Conservation (phyloP, 2,329 filamentous ascomycete species). For the Colletotrichum brevisporum region DNA sequence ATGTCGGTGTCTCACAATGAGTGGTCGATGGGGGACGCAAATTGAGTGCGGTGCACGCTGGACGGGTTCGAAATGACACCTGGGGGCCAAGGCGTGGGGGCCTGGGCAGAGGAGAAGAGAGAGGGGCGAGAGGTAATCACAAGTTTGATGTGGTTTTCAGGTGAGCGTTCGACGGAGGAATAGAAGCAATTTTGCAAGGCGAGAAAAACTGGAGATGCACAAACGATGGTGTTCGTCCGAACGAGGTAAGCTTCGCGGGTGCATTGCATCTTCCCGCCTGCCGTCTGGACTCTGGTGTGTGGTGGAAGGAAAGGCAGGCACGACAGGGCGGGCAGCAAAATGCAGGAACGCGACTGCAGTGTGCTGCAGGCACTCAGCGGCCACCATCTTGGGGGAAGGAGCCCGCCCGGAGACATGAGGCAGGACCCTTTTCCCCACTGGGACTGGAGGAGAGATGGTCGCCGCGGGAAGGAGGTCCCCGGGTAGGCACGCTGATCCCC, state of each 20-base stretch:
- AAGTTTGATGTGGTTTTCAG: constrained; percentile 30
- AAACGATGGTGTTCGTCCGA: constrained; percentile 13
- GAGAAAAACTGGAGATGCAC: constrained; percentile 28
- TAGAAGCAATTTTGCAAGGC: constrained; percentile 20
- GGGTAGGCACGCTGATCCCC: constrained; percentile 8
- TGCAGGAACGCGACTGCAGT: too few relatives aligned
- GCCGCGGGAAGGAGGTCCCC: constrained; percentile 14
- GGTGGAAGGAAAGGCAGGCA: too few relatives aligned
- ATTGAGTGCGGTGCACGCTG: constrained; percentile 11
- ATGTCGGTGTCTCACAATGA: constrained; percentile 30
- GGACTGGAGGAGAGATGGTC: neutral
- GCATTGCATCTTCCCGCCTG: too few relatives aligned
- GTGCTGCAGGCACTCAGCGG: too few relatives aligned
- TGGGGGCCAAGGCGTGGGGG: constrained; percentile 32
- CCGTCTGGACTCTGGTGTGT: too few relatives aligned
- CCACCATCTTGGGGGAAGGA: neutral
- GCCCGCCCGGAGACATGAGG: neutral
- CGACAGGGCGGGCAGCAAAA: too few relatives aligned
- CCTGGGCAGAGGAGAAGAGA: neutral
- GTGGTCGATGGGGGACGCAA: constrained; percentile 18
- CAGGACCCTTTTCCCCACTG: neutral
- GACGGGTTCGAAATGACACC: constrained; percentile 22
- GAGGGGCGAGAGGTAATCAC: constrained; percentile 2
- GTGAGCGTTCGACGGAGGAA: constrained; percentile 9
- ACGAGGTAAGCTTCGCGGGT: neutral